Percentiles rank a stretch among this genome's conserved stretches.
phyloP scores from a whole-genome alignment of 2,329 filamentous ascomycete genomes.

The Alternaria sp. region DNA sequence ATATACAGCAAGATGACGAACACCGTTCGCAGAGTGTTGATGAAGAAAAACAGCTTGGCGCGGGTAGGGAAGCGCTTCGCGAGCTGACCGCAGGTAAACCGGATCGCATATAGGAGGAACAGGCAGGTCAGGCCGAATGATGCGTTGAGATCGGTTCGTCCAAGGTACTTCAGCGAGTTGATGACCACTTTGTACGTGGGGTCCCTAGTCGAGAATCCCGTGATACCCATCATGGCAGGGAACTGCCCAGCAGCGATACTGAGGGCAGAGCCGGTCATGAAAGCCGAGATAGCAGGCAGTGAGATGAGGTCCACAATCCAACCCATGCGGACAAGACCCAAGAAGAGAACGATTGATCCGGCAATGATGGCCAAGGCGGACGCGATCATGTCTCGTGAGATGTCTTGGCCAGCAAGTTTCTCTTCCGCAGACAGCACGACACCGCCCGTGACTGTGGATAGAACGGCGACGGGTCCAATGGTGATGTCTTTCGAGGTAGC shows the following conservation, averaged over 20 bases:
- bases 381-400: conserved; percentile 53
- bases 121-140: conserved; percentile 86
- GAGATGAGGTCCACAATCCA: conserved; percentile 97
- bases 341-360: conserved; percentile 78
- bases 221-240: conserved; percentile 80
- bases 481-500: conserved; percentile 99
- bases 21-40: conserved; percentile 86
- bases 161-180: conserved; percentile 76
- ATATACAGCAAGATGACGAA: conserved; percentile 94
- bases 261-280: conserved; percentile 97
- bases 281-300: conserved; percentile 87
- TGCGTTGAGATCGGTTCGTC: conserved; percentile 71
- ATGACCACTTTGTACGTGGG: conserved; percentile 85
- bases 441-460: conserved; percentile 87
- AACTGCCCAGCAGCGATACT: conserved; percentile 88
- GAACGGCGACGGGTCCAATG: conserved; percentile 93
- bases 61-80: conserved; percentile 73
- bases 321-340: conserved; percentile 81
- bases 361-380: conserved; percentile 75
- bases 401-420: conserved; percentile 48
- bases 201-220: conserved; percentile 74
- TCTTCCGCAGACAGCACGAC: conserved; percentile 70
- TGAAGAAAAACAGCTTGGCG: conserved; percentile 83
- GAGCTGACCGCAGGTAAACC: conserved; percentile 66
- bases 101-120: conserved; percentile 72